Evolutionary conservation across 2,329 filamentous ascomycete genomes (phyloP).

Genomic region (Cadophora sp.): DNA sequence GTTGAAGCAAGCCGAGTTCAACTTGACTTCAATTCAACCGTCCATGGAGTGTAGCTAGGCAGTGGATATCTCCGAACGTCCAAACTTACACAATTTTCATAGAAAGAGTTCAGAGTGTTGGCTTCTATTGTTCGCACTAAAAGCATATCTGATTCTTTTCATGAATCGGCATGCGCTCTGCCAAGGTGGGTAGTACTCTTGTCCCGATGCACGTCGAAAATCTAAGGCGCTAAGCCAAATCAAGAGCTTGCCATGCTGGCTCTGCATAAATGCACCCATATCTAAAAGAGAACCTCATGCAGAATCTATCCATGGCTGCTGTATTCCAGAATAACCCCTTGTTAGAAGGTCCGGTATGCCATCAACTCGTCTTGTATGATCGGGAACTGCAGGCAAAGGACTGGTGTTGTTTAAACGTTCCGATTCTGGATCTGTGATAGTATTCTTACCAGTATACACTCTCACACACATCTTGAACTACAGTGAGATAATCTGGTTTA

Average conservation of each 20-base stretch:
- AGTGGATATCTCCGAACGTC: not conserved
- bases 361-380: too few species aligned
- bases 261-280: not conserved
- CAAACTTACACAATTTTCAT: not conserved
- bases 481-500: too few species aligned
- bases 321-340: too few species aligned
- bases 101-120: not conserved
- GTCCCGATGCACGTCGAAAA: constrained; percentile 1
- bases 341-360: too few species aligned
- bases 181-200: not conserved
- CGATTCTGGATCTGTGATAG: too few species aligned
- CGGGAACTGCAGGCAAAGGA: too few species aligned
- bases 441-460: too few species aligned
- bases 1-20: not conserved
- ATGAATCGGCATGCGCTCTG: not conserved
- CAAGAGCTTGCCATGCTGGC: not conserved
- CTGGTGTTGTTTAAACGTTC: too few species aligned
- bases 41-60: not conserved
- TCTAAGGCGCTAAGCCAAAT: not conserved
- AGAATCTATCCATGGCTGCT: not conserved
- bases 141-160: not conserved
- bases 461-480: too few species aligned
- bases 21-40: not conserved
- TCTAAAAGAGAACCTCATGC: not conserved
- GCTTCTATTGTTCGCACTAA: not conserved